Conservation (phyloP, 306 rosid genomes). For the Geum urbanum region DNA sequence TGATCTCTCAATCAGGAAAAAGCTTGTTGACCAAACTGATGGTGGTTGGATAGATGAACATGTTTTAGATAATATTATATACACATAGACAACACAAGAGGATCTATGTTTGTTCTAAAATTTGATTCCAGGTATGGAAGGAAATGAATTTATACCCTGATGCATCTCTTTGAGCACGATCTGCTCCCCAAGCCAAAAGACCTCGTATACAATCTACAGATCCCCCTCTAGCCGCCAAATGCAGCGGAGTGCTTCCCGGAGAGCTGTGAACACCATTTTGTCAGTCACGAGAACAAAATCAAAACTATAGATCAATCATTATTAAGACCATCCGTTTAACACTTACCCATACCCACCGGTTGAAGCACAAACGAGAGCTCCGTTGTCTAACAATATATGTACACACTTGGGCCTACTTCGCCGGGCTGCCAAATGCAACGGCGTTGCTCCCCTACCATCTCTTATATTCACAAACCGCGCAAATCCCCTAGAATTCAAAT, state of each 20-base stretch:
- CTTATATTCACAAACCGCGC: constrained; percentile 87
- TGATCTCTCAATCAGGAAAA: background rate
- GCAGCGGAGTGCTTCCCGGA: constrained; percentile 93
- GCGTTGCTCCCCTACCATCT: constrained; percentile 90
- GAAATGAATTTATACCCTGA: constrained; percentile 54
- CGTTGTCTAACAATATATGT: constrained; percentile 65
- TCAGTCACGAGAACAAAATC: constrained; percentile 23
- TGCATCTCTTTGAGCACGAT: constrained; percentile 86
- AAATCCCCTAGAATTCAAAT: constrained; percentile 65
- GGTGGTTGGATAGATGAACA: background rate
- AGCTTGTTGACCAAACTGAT: background rate
- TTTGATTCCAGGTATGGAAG: constrained; percentile 11
- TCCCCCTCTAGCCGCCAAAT: constrained; percentile 96
- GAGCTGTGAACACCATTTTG: constrained; percentile 50
- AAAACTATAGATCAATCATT: constrained; percentile 10
- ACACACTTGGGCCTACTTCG: constrained; percentile 79
- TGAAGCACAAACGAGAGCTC: constrained; percentile 90
- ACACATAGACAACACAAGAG: background rate
- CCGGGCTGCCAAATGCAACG: constrained; percentile 89
- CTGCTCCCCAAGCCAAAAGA: constrained; percentile 96
- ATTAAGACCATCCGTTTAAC: background rate
- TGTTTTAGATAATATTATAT: too few species aligned
- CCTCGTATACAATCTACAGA: constrained; percentile 83
- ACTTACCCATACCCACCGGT: constrained; percentile 81
- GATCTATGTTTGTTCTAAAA: background rate